Percentiles rank a stretch among this genome's conserved stretches.
Evolutionary conservation across 2,329 filamentous ascomycete species (phyloP).

Genomic region (Aspergillus ochraceoroseus): DNA sequence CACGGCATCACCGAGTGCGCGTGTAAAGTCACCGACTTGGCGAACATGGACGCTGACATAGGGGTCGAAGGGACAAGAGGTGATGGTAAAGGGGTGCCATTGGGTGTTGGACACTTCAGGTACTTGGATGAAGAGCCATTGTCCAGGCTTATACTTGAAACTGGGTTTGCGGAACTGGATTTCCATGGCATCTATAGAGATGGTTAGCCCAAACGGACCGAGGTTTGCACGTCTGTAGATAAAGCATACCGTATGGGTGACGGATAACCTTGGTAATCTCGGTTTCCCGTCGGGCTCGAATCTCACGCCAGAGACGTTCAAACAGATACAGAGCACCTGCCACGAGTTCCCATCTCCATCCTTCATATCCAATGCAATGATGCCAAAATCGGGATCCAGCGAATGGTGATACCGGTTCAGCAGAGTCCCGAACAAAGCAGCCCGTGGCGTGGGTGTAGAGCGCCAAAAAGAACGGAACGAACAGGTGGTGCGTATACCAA

Average conservation of each 20-base stretch:
- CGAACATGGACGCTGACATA: conserved; percentile 93
- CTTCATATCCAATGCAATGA: conserved; percentile 91
- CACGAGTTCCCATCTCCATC: conserved; percentile 94
- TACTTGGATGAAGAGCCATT: conserved; percentile 96
- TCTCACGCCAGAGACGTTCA: conserved; percentile 86
- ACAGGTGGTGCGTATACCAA: conserved; percentile 99
- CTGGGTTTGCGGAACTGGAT: conserved; percentile 95
- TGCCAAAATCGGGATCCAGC: conserved; percentile 76
- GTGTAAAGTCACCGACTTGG: conserved; percentile 94
- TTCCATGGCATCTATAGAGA: conserved; percentile 74
- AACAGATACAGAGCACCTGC: conserved; percentile 78
- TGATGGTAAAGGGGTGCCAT: conserved; percentile 99
- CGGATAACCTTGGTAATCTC: conserved; percentile 90
- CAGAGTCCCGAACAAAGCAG: conserved; percentile 88
- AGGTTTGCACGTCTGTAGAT: background rate
- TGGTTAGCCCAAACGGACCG: background rate
- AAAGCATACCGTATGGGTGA: conserved; percentile 76
- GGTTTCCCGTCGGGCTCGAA: conserved; percentile 75
- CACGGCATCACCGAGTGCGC: conserved; percentile 88
- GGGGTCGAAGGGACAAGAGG: conserved; percentile 91
- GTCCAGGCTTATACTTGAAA: conserved; percentile 96
- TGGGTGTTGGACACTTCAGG: conserved; percentile 82
- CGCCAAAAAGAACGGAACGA: conserved; percentile 87
- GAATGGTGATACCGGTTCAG: conserved; percentile 71
- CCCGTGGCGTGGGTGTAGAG: conserved; percentile 94